A percentile compares a stretch with the other conserved stretches of the same genome.
These are phyloP conservation scores for Ilyonectria sp. DNA, from an alignment of 2,329 filamentous ascomycete genomes.

Conservation along the genomic window DNA sequence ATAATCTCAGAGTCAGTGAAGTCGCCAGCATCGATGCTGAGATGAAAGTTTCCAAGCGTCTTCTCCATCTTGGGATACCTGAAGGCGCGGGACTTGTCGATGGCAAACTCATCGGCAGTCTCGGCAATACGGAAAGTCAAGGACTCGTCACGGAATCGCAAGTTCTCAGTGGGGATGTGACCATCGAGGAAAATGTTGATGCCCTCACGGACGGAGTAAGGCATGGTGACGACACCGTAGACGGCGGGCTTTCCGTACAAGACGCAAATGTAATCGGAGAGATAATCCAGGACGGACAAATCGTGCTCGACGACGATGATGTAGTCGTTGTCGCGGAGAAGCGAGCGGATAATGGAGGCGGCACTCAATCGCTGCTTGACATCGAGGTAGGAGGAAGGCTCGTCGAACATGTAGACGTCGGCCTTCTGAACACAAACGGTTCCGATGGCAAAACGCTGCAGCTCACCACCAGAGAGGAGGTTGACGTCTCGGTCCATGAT, in stretches of 20 bases:
- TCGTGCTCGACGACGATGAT: constrained; percentile 99
- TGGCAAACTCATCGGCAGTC: constrained; percentile 87
- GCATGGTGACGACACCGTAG: constrained; percentile 97
- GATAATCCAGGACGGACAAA: constrained; percentile 97
- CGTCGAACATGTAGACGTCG: constrained; percentile 99
- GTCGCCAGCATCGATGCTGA: constrained; percentile 84
- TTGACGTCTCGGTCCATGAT: constrained; percentile 94
- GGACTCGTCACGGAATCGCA: constrained; percentile 98
- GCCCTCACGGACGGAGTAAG: constrained; percentile 95
- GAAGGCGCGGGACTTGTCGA: constrained; percentile 89
- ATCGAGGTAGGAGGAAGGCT: constrained; percentile 98
- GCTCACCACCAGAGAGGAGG: constrained; percentile 94
- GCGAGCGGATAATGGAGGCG: constrained; percentile 90
- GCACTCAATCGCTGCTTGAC: constrained; percentile 98
- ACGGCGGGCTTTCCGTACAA: constrained; percentile 96
- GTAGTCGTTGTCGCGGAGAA: constrained; percentile 91
- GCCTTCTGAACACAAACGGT: constrained; percentile 96
- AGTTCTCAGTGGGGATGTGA: constrained; percentile 97
- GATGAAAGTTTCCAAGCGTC: constrained; percentile 89
- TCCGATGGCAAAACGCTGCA: constrained; percentile 97
- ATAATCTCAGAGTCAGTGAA: constrained; percentile 99
- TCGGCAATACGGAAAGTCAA: constrained; percentile 96
- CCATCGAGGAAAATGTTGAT: constrained; percentile 99
- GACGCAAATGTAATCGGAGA: constrained; percentile 98
- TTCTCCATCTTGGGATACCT: constrained; percentile 93